Conservation (phyloP, 2,329 filamentous ascomycete genomes). For the Diaporthe batatas region DNA sequence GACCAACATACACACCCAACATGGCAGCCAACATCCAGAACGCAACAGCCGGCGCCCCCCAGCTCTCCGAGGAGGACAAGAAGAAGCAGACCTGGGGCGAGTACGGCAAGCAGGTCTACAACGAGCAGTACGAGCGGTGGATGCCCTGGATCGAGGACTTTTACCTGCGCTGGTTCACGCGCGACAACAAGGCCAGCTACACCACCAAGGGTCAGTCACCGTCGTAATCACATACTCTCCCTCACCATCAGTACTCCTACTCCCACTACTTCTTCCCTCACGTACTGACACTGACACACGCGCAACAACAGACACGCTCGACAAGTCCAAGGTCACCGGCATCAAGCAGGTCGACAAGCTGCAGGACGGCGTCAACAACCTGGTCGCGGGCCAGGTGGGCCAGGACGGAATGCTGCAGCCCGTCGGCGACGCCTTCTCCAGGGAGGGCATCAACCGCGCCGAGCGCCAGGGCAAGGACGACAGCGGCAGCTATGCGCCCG, state of each 20-base stretch:
- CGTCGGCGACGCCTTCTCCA: conserved; percentile 71
- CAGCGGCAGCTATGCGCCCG: conserved; percentile 61
- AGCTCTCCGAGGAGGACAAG: conserved; percentile 35
- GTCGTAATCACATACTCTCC: background rate
- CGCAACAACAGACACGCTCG: conserved; percentile 55
- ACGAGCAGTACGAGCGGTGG: conserved; percentile 80
- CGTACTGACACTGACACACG: too few species aligned
- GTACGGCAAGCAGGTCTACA: conserved; percentile 69
- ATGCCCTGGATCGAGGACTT: conserved; percentile 82
- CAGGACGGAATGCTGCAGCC: conserved; percentile 76
- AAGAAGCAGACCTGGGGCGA: conserved; percentile 40
- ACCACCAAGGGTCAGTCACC: conserved; percentile 73
- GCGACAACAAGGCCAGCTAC: conserved; percentile 82
- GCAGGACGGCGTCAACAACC: conserved; percentile 73
- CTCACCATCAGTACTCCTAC: background rate
- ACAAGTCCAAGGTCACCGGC: conserved; percentile 59
- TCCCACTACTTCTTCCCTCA: too few species aligned
- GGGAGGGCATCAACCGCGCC: conserved; percentile 74
- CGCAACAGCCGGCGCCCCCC: conserved; percentile 1
- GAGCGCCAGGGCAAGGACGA: conserved; percentile 76
- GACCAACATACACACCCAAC: background rate
- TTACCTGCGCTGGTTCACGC: conserved; percentile 79
- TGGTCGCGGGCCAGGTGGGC: conserved; percentile 74
- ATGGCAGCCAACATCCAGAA: conserved; percentile 26
- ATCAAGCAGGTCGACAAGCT: conserved; percentile 42